Evolutionary conservation across 495 filamentous ascomycete species (phyloP), one percentile per base, ranked within the genome.

Genomic region (Penicillium paradoxum): DNA sequence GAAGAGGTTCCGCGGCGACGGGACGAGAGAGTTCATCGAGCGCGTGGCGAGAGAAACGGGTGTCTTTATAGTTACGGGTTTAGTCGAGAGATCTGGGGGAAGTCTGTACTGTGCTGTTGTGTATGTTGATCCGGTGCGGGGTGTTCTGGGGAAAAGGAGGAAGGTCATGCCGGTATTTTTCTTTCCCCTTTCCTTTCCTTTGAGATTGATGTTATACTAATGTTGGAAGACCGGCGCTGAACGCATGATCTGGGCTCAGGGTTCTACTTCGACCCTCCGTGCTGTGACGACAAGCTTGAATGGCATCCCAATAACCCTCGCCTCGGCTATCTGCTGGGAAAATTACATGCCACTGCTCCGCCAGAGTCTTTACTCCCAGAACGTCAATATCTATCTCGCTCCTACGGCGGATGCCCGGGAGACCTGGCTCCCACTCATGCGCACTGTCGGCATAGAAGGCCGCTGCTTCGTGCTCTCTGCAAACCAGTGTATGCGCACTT

Each of bases 291-390:
- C 91, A 1, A 79, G 74, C n/a, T 85, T 97, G 54, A 80, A 82
- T 18, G 89, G 87, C 18, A 82, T 92, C 13, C 82, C 79, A 39
- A 70, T 97, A 17, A 90, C 84, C 14, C 71, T 96, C 6, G 92
- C 83, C 0, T 83, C 89, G 0, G 92, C 91, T 1, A 95, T 97
- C 37, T 97, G 92, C 73, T 97, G 92, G 92, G 92, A 97, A 69
- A 97, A 90, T 57, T 95, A 89, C 64, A 97, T 97, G 92, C 92
- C 92, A 0, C 72, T 97, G 17, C 78, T 97, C 1, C 75, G 87
- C 8, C 78, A 89, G 45, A 81, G 83, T 18, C 76, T 97, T 15
- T 97, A 97, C 61, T 78, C 82, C 2, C 92, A 97, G 68, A 95
- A 96, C 63, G 86, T 96, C 51, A 95, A 92, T 63, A 74, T 97